Base-by-base conservation (phyloP, 345 rosid genomes). In the Eucalyptus cladocalyx region DNA sequence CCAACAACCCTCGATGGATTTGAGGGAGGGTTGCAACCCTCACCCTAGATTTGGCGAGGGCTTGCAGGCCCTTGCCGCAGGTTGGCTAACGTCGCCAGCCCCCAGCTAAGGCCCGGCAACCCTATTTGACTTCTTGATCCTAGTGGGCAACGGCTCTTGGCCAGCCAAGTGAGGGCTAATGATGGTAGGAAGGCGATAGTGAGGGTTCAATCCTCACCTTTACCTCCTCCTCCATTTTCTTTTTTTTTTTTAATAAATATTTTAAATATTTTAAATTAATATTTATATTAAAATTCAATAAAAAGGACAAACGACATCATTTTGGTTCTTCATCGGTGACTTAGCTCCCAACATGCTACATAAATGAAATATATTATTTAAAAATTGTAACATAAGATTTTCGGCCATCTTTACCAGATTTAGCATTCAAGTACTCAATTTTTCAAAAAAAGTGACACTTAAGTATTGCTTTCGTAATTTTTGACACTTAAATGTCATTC, bases 161-260 rank as follows among this genome's bases (percentile, higher is more conserved):
- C 24, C 0, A 0, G 0, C 24, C 0, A 53, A 0, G 56, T 0
- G 0, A 53, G 10, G 56, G 56, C 0, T 19, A 0, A 19, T 0
- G 0, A 53, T 0, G 0, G 2, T 19, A 8, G 24, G 24, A 19
- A 19, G 58, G 11, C 0, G 0, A 1, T 0, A 1, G 2, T 1
- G 0, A 53, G 24, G 56, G 0, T 11, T 53, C 58, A 19, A 53
- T 0, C 1, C 2, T 53, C 5, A 0, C 11, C 10, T 53, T 53
- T 53, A 5, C 58, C 58, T 53, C 24, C 24, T 53, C 56, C 2
- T 3, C 24, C 4, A 19, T 19, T 51, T 18, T 53, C 4, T 53
- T 51, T 8, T 9, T 17, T 50, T 6, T 49, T 13, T 4, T 3
- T 0, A 51, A 51, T 18, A 51, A n/a, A n/a, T n/a, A n/a, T n/a